These are phyloP conservation scores for Centella asiatica DNA, from an alignment of 129 eudicot genomes.

Conservation along the genomic window DNA sequence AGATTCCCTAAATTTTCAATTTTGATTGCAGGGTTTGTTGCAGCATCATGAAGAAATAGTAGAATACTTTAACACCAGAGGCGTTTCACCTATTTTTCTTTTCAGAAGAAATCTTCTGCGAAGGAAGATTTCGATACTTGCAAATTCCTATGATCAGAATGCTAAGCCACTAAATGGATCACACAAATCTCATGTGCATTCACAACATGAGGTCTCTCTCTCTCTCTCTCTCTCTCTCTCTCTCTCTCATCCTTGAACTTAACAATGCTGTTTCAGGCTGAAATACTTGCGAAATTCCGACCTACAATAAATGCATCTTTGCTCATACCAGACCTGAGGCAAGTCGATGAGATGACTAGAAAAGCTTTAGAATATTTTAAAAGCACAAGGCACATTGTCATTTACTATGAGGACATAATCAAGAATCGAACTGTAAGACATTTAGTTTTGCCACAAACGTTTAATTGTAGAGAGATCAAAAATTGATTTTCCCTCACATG, in stretches of 20 bases:
- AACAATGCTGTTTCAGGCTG: conserved; percentile 45
- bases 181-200: conserved; percentile 92
- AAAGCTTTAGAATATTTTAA: conserved; percentile 69
- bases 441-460: conserved; percentile 4
- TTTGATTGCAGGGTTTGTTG: conserved; percentile 58
- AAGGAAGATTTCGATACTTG: conserved; percentile 81
- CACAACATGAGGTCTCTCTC: conserved; percentile 63
- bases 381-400: conserved; percentile 63
- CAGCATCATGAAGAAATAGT: conserved; percentile 79
- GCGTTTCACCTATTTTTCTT: conserved; percentile 76
- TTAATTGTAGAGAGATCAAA: no score
- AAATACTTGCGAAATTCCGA: conserved; percentile 72
- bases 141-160: conserved; percentile 81
- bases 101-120: conserved; percentile 92
- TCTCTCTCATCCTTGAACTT: neutral
- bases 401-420: conserved; percentile 79
- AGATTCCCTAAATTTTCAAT: neutral
- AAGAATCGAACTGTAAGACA: conserved; percentile 66
- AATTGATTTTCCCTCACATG: no score
- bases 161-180: conserved; percentile 79
- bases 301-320: conserved; percentile 54
- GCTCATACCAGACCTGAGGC: conserved; percentile 59
- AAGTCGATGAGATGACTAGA: conserved; percentile 53
- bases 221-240: conserved; percentile 7
- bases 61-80: conserved; percentile 58